Conservation (phyloP, 345 rosid genomes). For the Eucalyptus virginea region DNA sequence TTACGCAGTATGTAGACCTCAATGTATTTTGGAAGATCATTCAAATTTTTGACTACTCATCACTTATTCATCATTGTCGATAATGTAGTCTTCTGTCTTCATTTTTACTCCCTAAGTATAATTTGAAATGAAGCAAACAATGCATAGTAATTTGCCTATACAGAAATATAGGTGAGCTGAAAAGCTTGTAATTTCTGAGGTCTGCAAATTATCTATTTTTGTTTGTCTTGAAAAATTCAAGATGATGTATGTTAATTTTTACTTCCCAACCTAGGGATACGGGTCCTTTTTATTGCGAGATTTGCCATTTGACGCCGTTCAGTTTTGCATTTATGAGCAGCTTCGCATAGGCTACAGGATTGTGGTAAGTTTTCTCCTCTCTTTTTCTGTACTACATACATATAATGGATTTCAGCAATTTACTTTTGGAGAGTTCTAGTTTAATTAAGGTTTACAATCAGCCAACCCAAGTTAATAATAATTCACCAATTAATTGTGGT, state of each 20-base stretch:
- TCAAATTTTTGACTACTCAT: not conserved
- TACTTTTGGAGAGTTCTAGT: not conserved
- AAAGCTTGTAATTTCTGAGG: not conserved
- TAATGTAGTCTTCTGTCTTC: not conserved
- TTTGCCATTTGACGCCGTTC: slow-evolving; percentile 94
- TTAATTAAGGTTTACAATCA: not conserved
- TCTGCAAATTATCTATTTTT: not conserved
- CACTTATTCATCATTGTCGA: not conserved
- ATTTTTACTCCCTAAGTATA: not conserved
- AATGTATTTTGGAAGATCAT: not conserved
- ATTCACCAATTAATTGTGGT: not conserved
- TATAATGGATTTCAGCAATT: not conserved
- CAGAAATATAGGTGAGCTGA: not conserved
- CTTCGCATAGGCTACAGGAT: slow-evolving; percentile 72
- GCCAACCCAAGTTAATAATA: not conserved
- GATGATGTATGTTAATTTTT: not conserved
- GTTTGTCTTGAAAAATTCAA: not conserved
- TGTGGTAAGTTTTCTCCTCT: slow-evolving; percentile 36
- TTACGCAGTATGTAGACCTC: slow-evolving; percentile 48
- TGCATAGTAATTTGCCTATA: not conserved
- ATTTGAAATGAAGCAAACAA: not conserved
- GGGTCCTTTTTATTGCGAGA: slow-evolving; percentile 83
- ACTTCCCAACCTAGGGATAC: slow-evolving; percentile 42
- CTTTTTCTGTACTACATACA: not conserved
- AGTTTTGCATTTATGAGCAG: slow-evolving; percentile 96